Evolutionary conservation across 1,284 basidiomycete genomes (phyloP).

Genomic region (Ustilago hordei): DNA sequence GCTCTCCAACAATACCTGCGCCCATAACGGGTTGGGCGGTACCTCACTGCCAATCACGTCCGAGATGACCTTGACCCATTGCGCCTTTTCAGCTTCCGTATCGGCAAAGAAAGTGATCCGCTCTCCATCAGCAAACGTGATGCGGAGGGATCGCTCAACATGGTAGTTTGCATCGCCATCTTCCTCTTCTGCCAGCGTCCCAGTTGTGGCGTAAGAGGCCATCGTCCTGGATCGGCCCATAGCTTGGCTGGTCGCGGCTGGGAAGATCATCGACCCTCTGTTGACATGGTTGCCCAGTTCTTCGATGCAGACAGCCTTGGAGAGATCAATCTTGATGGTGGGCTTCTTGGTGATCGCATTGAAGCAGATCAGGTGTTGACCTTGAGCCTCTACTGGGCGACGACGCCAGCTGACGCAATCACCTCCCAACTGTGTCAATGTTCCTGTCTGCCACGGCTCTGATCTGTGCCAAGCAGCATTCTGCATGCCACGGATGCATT

Average conservation of each 20-base stretch:
- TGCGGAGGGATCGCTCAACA: constrained; percentile 84
- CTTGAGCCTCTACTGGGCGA: constrained; percentile 85
- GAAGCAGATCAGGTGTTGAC: constrained; percentile 87
- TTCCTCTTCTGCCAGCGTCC: constrained; percentile 50
- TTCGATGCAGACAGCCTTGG: constrained; percentile 81
- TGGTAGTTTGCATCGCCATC: constrained; percentile 78
- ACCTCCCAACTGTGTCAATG: constrained; percentile 92
- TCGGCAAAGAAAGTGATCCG: constrained; percentile 92
- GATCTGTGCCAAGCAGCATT: constrained; percentile 91
- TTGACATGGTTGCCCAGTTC: constrained; percentile 76
- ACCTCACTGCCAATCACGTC: constrained; percentile 54
- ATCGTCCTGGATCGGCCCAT: constrained; percentile 37
- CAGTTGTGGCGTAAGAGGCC: constrained; percentile 33
- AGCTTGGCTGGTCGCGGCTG: constrained; percentile 29
- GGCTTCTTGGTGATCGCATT: constrained; percentile 93
- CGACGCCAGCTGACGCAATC: constrained; percentile 91
- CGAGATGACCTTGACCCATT: constrained; percentile 77
- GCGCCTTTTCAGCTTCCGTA: constrained; percentile 84
- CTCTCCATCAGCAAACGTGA: constrained; percentile 83
- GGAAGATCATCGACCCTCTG: constrained; percentile 37
- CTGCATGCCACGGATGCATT: constrained; percentile 87
- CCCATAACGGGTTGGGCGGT: constrained; percentile 63
- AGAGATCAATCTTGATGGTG: constrained; percentile 88
- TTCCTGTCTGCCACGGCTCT: constrained; percentile 82
- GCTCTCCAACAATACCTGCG: constrained; percentile 43